These are phyloP conservation scores for Apiotrichum brassicae DNA, from an alignment of 1,284 basidiomycete genomes.

Conservation along the genomic window DNA sequence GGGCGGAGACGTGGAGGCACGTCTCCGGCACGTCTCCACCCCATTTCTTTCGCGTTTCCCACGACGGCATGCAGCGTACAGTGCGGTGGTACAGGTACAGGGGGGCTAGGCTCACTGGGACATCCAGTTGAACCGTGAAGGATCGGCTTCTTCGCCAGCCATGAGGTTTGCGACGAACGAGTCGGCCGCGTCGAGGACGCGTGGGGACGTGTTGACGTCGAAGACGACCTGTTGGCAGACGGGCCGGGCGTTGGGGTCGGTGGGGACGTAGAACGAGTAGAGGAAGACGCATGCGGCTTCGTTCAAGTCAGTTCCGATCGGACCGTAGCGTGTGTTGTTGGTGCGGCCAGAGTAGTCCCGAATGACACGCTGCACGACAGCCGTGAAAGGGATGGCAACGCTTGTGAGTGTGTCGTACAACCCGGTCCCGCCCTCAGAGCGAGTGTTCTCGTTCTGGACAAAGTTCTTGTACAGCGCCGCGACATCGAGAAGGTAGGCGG, in stretches of 20 bases:
- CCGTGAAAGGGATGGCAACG: conserved; percentile 7
- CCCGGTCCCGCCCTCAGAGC: background rate
- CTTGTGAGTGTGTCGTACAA: background rate
- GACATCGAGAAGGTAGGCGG: conserved; percentile 1
- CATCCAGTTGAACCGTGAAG: conserved; percentile 11
- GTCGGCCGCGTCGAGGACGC: conserved; percentile 2
- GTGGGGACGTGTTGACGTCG: background rate
- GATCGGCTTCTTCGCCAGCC: conserved; percentile 11
- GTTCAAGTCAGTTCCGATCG: conserved; percentile 9
- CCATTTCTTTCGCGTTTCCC: too few species aligned
- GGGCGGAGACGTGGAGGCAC: too few species aligned
- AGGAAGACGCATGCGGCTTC: conserved; percentile 11
- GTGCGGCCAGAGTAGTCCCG: conserved; percentile 5
- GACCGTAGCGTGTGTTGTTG: background rate
- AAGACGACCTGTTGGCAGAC: conserved; percentile 16
- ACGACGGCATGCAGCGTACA: too few species aligned
- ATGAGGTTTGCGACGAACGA: conserved; percentile 12
- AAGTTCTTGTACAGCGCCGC: conserved; percentile 11
- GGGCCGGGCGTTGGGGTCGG: background rate
- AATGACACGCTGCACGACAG: conserved; percentile 14
- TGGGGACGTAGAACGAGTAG: conserved; percentile 13
- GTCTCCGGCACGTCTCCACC: too few species aligned
- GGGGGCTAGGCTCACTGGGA: background rate
- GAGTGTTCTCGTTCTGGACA: background rate
- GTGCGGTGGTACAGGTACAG: too few species aligned